These are phyloP conservation scores for Sporormia fimetaria DNA, from an alignment of 495 filamentous ascomycete genomes.

Conservation along the genomic window DNA sequence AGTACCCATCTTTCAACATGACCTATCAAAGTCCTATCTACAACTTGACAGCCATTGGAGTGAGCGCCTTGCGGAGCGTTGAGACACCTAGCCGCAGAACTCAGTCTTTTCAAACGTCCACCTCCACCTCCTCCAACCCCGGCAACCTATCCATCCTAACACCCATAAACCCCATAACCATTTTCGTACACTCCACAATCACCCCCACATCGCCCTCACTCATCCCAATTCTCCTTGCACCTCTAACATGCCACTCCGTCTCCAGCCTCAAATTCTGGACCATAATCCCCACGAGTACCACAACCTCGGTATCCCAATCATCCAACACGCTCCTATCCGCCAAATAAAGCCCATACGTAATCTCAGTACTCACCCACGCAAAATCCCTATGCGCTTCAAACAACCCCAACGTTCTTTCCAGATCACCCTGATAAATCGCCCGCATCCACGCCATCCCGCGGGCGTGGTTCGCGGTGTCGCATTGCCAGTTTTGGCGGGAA, in stretches of 20 bases:
- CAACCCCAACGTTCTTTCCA: conserved; percentile 32
- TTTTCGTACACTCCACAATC: conserved; percentile 31
- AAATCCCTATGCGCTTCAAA: conserved; percentile 45
- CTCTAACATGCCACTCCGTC: conserved; percentile 49
- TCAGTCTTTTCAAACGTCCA: conserved; percentile 9
- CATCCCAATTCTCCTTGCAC: conserved; percentile 41
- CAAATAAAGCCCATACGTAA: conserved; percentile 50
- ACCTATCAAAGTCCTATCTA: no score
- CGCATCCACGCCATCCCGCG: conserved; percentile 40
- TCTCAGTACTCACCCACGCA: conserved; percentile 29
- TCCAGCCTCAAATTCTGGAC: conserved; percentile 43
- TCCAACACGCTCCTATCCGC: conserved; percentile 43
- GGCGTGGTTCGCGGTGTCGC: conserved; percentile 39
- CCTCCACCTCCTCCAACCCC: conserved; percentile 7
- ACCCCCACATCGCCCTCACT: conserved; percentile 40
- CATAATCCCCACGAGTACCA: conserved; percentile 48
- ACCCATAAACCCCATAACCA: conserved; percentile 31
- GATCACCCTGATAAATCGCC: conserved; percentile 34
- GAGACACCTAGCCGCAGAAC: no score
- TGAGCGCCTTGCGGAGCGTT: no score
- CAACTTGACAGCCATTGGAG: no score
- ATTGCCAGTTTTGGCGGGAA: conserved; percentile 32
- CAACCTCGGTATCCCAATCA: conserved; percentile 44
- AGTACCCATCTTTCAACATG: no score
- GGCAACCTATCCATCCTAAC: conserved; percentile 5